Percentiles rank a stretch among this genome's conserved stretches.
Conservation (phyloP, 108 stramenopile genomes). For the Nannochloropsis salina region DNA sequence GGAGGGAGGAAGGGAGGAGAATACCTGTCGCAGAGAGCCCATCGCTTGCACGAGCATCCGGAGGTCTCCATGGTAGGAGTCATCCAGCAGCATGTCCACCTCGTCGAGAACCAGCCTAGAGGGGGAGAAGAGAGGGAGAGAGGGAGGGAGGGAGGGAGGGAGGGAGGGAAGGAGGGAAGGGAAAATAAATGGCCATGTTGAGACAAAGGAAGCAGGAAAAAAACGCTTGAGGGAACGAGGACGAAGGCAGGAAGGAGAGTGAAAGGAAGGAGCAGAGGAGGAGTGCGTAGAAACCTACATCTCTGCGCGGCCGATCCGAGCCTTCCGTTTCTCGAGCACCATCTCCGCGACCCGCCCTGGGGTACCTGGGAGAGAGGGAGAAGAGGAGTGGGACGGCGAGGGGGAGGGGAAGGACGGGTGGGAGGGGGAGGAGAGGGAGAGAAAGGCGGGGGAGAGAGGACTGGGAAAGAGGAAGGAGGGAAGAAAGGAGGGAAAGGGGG, state of each 20-base stretch:
- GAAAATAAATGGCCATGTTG: too few relatives aligned
- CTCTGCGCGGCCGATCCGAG: neutral
- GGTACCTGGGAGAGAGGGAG: neutral
- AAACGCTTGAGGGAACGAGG: neutral
- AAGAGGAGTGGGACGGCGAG: neutral
- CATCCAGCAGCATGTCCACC: neutral
- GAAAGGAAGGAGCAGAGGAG: neutral
- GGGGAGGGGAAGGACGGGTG: neutral
- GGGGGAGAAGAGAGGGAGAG: neutral
- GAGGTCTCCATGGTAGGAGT: neutral
- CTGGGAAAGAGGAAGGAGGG: neutral
- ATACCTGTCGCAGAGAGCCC: neutral
- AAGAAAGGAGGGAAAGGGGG: neutral
- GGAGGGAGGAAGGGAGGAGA: neutral
- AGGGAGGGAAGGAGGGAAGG: neutral
- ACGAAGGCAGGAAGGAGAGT: neutral
- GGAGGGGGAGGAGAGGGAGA: neutral
- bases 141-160: neutral
- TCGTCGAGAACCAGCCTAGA: neutral
- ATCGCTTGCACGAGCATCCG: neutral
- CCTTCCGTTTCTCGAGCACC: conserved; percentile 11
- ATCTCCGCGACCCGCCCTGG: neutral
- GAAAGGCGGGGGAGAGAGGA: neutral
- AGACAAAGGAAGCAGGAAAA: neutral
- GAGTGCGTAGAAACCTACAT: neutral